These are phyloP conservation scores for Withania somnifera DNA, from an alignment of 305 asterid species.

Conservation along the genomic window DNA sequence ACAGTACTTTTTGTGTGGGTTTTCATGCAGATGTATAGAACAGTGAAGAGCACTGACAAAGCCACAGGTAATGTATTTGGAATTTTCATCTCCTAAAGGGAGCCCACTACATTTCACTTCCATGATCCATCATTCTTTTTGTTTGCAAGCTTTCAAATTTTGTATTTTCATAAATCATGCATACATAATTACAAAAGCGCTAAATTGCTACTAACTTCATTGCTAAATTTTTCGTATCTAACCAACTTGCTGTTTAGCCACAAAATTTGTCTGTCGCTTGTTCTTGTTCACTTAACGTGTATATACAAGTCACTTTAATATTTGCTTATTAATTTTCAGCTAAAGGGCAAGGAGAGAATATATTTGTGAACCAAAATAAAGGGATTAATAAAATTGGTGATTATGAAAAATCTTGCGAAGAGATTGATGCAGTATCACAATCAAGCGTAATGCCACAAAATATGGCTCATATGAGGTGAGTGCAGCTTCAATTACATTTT, in stretches of 20 bases:
- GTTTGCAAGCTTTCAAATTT: constrained; percentile 11
- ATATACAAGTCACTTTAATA: not conserved
- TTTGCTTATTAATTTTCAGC: constrained; percentile 10
- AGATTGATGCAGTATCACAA: constrained; percentile 19
- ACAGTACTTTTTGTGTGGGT: constrained; percentile 13
- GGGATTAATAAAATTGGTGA: constrained; percentile 9
- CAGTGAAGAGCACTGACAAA: constrained; percentile 89
- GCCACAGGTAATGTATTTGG: constrained; percentile 31
- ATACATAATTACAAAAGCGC: too few species aligned
- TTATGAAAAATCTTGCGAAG: constrained; percentile 20
- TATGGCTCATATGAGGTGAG: constrained; percentile 35
- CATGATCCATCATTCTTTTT: constrained; percentile 22
- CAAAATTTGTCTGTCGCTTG: not conserved
- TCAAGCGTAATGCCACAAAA: constrained; percentile 22
- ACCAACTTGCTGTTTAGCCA: not conserved
- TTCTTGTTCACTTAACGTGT: not conserved
- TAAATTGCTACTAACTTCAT: too few species aligned
- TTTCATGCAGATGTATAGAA: constrained; percentile 89
- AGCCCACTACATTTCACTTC: constrained; percentile 22
- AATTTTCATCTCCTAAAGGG: constrained; percentile 10
- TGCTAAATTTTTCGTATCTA: too few species aligned
- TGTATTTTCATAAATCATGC: not conserved
- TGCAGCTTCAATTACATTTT: constrained; percentile 9
- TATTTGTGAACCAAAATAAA: constrained; percentile 19
- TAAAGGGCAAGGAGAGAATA: constrained; percentile 17